These are phyloP conservation scores for Iris pallida DNA, from an alignment of 116 monocot genomes.

Conservation along the genomic window DNA sequence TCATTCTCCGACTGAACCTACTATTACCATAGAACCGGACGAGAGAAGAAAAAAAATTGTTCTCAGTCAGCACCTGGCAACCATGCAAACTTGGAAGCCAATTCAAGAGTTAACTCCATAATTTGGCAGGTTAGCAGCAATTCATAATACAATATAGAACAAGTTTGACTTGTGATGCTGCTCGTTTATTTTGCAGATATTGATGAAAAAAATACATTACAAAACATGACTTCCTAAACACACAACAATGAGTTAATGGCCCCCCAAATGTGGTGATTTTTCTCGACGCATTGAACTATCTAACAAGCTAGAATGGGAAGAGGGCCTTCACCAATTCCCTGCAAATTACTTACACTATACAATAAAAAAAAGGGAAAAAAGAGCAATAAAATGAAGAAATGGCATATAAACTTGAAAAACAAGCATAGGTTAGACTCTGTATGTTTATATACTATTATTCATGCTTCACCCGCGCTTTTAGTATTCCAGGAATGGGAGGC, in stretches of 20 bases:
- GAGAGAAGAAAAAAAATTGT: no score
- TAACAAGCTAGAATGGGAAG: neutral
- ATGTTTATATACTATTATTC: conserved; percentile 39
- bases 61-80: no score
- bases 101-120: no score
- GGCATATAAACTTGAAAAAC: neutral
- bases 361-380: conserved; percentile 9
- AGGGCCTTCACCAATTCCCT: neutral
- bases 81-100: no score
- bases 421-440: neutral
- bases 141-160: no score
- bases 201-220: conserved; percentile 6
- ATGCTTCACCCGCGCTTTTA: conserved; percentile 61
- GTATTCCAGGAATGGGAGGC: conserved; percentile 66
- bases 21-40: no score
- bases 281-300: neutral
- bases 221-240: conserved; percentile 4
- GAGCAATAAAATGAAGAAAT: neutral
- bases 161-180: no score
- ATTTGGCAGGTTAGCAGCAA: no score
- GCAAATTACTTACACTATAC: conserved; percentile 20
- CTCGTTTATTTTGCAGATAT: no score
- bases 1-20: no score
- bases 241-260: conserved; percentile 5
- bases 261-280: neutral